Conservation (phyloP, 371 early-diverging fungal species). For the Rozella allomycis region DNA sequence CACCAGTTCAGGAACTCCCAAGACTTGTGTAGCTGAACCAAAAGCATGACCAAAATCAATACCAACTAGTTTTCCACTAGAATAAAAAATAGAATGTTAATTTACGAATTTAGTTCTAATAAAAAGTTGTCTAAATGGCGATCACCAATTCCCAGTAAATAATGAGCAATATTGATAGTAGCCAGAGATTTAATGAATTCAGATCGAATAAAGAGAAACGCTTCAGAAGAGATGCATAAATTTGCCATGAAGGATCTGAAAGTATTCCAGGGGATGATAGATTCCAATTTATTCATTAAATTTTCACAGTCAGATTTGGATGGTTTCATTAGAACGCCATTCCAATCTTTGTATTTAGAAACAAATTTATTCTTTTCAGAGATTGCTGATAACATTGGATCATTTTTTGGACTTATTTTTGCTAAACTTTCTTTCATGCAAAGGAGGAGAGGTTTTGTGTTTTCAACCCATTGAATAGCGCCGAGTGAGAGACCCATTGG, state of each 20-base stretch:
- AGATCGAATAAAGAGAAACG: slow-evolving; percentile 30
- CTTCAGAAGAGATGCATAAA: too few relatives aligned
- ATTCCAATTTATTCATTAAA: too few relatives aligned
- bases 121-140: slow-evolving; percentile 45
- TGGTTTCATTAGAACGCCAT: too few relatives aligned
- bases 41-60: slow-evolving; percentile 58
- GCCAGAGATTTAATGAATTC: slow-evolving; percentile 36
- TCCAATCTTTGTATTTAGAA: slow-evolving; percentile 14
- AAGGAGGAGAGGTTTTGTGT: slow-evolving; percentile 3
- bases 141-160: slow-evolving; percentile 46
- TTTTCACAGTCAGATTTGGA: too few relatives aligned
- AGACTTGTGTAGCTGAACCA: slow-evolving; percentile 42
- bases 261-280: too few relatives aligned
- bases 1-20: slow-evolving; percentile 41
- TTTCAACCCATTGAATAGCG: slow-evolving; percentile 42
- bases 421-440: slow-evolving; percentile 26
- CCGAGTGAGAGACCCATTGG: slow-evolving; percentile 41
- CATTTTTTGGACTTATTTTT: too few relatives aligned
- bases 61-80: slow-evolving; percentile 31
- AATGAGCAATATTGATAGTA: slow-evolving; percentile 34
- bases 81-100: not conserved
- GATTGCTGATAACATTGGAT: too few relatives aligned
- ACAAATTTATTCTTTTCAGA: slow-evolving; percentile 16
- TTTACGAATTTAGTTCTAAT: slow-evolving; percentile 27
- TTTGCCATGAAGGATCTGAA: too few relatives aligned